Evolutionary conservation across 1,284 basidiomycete species (phyloP).

Genomic region (Pseudozyma sp.): DNA sequence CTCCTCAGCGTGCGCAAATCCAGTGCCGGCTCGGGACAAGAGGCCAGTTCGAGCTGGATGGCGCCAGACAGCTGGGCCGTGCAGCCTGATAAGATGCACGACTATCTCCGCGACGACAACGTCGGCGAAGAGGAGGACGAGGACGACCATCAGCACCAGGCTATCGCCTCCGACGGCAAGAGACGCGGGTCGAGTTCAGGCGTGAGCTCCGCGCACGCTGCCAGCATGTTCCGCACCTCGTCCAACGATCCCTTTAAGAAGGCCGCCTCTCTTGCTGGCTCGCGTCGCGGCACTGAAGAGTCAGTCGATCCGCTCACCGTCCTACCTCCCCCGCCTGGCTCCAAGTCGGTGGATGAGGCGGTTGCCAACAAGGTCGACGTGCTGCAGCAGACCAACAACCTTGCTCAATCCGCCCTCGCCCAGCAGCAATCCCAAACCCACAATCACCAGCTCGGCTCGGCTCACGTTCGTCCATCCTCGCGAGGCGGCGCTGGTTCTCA

Average conservation of each 20-base stretch:
- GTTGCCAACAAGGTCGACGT: conserved; percentile 36
- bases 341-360: conserved; percentile 31
- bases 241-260: conserved; percentile 41
- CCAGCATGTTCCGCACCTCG: conserved; percentile 43
- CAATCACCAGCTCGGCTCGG: conserved; percentile 17
- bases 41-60: conserved; percentile 61
- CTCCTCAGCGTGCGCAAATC: conserved; percentile 48
- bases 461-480: conserved; percentile 31
- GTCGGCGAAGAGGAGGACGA: conserved; percentile 57
- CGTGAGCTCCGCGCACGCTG: conserved; percentile 30
- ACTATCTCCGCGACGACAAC: conserved; percentile 54
- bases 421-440: conserved; percentile 26
- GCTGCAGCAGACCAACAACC: conserved; percentile 43
- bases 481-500: conserved; percentile 41
- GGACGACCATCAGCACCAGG: conserved; percentile 31
- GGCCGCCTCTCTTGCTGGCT: conserved; percentile 28
- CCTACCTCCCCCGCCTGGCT: conserved; percentile 19
- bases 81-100: conserved; percentile 53
- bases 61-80: conserved; percentile 68
- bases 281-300: conserved; percentile 49
- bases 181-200: conserved; percentile 39
- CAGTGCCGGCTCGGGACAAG: conserved; percentile 52
- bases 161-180: conserved; percentile 19
- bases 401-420: conserved; percentile 31
- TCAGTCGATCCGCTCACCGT: conserved; percentile 43